Conservation (phyloP, 2,329 filamentous ascomycete genomes). For the Neoscytalidium dimidiatum region DNA sequence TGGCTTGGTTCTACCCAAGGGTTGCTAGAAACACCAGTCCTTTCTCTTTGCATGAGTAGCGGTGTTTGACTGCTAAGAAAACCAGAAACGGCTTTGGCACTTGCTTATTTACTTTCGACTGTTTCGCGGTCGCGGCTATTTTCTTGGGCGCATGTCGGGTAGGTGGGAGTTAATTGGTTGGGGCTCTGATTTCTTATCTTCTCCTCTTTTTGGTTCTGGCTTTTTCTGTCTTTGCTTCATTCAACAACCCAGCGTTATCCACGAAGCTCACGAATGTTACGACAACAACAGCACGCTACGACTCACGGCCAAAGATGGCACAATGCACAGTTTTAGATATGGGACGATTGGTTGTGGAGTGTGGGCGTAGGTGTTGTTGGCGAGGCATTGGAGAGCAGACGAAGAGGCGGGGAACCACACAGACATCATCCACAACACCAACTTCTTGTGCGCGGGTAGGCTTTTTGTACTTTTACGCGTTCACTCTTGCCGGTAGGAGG, state of each 20-base stretch:
- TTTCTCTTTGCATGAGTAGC: neutral
- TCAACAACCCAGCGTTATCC: constrained; percentile 8
- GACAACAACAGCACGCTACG: constrained; percentile 17
- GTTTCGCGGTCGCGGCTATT: neutral
- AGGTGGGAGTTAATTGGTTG: constrained; percentile 10
- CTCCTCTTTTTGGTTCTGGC: neutral
- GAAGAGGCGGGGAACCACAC: neutral
- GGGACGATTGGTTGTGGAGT: neutral
- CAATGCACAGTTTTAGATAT: neutral
- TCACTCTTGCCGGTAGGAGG: neutral
- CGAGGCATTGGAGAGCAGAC: constrained; percentile 2
- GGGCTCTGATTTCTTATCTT: neutral
- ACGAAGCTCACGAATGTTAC: constrained; percentile 17
- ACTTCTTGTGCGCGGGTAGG: constrained; percentile 5
- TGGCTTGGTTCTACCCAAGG: neutral
- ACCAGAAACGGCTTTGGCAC: constrained; percentile 2
- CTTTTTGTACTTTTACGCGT: constrained; percentile 10
- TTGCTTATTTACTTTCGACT: neutral
- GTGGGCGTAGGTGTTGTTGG: constrained; percentile 15
- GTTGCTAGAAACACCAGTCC: neutral
- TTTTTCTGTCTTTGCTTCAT: neutral
- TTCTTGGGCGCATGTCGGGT: constrained; percentile 9
- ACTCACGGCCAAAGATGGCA: constrained; percentile 16
- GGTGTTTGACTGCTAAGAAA: constrained; percentile 5
- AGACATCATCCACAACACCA: neutral